Base-by-base conservation (phyloP, 768 basidiomycete genomes). In the Hortiboletus campestris region DNA sequence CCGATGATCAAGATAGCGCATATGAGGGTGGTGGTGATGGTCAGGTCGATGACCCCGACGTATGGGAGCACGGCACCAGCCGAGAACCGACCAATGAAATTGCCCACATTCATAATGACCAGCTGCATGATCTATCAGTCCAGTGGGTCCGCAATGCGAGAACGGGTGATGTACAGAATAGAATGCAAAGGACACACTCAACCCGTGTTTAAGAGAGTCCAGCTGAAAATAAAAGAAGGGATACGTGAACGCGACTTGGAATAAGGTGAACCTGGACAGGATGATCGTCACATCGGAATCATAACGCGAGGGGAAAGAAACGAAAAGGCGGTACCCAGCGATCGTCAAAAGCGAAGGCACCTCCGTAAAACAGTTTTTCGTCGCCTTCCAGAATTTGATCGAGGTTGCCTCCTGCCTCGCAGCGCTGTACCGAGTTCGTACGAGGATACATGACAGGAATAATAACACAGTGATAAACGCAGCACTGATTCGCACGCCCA, bases 171-270 rank as follows among this genome's bases (percentile, higher is more conserved):
- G 31, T 52, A 84, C 84, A 20, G 76, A 76, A 61, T 84, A 84
- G 59, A 85, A 85, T 0, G 84, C 77, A 16, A 86, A 70, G 22
- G 67, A 68, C 1, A 71, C 52, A 40, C 69, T 62, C 28, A 84
- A 69, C 4, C 79, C 79, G 45, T 81, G 81, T 52, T 72, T 72
- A 14, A 82, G 73, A 3, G 84, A 75, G 45, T 82, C 77, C 7
- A 84, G 62, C 59, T 86, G 85, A 19, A 86, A 69, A 65, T 83
- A 85, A 66, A 82, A 85, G 42, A 80, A 73, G 0, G 84, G 81
- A 47, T 78, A 81, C 54, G 75, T 77, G 31, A 77, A 65, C 1
- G 77, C 79, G 1, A 70, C 57, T n/a, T 78, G 69, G 31, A 74
- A 74, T 25, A 66, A 44, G 17, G 43, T 56, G 19, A 59, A 64